These are phyloP conservation scores for Teratosphaeria viscida DNA, from an alignment of 2,329 filamentous ascomycete genomes.

Conservation along the genomic window DNA sequence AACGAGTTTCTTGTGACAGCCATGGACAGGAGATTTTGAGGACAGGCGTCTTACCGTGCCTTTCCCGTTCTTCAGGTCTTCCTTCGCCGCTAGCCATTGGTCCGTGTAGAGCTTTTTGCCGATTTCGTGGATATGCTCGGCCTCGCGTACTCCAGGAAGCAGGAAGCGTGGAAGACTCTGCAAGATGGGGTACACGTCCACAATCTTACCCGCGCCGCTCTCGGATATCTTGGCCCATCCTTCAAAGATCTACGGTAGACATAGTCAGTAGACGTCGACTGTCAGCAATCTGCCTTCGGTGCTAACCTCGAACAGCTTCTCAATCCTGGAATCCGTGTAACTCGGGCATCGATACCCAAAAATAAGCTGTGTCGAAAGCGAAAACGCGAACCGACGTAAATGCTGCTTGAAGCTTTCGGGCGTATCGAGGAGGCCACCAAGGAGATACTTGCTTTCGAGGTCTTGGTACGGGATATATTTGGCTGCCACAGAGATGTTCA, in stretches of 20 bases:
- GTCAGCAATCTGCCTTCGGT: neutral
- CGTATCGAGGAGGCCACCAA: slow-evolving; percentile 37
- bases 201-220: slow-evolving; percentile 32
- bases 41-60: neutral
- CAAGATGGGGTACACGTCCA: slow-evolving; percentile 39
- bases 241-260: slow-evolving; percentile 16
- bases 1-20: neutral
- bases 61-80: slow-evolving; percentile 7
- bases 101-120: slow-evolving; percentile 12
- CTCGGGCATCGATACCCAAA: slow-evolving; percentile 33
- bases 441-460: slow-evolving; percentile 46
- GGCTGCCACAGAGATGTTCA: slow-evolving; percentile 36
- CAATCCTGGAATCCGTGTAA: slow-evolving; percentile 33
- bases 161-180: slow-evolving; percentile 34
- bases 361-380: slow-evolving; percentile 40
- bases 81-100: slow-evolving; percentile 14
- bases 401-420: slow-evolving; percentile 35
- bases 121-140: slow-evolving; percentile 11
- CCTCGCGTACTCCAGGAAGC: slow-evolving; percentile 8
- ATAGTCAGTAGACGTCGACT: neutral
- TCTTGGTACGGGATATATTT: slow-evolving; percentile 46
- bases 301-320: slow-evolving; percentile 32
- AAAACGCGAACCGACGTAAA: slow-evolving; percentile 39
- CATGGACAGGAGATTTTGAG: neutral
- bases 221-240: slow-evolving; percentile 34